These are phyloP conservation scores for Colletotrichum coccodes DNA, from an alignment of 2,329 filamentous ascomycete genomes.

Conservation along the genomic window DNA sequence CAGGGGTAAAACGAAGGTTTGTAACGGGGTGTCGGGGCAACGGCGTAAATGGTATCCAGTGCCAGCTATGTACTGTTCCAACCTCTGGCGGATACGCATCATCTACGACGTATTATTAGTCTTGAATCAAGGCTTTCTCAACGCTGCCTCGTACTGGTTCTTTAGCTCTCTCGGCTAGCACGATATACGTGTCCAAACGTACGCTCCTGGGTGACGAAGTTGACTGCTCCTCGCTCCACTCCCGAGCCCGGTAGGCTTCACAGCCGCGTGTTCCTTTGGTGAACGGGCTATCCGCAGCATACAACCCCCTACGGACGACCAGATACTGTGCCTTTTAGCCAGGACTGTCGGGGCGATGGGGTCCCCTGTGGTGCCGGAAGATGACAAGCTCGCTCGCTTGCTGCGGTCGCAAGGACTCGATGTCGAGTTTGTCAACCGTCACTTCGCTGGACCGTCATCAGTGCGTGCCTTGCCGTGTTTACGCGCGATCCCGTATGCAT, in stretches of 20 bases:
- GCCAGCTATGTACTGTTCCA: neutral
- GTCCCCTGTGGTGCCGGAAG: neutral
- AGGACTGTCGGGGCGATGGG: neutral
- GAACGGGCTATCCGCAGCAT: too few species aligned
- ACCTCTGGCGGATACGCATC: neutral
- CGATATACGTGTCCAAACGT: neutral
- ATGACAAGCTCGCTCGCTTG: neutral
- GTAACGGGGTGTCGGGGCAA: neutral
- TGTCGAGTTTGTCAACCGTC: too few species aligned
- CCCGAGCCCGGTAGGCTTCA: too few species aligned
- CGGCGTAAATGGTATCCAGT: neutral
- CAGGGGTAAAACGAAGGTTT: neutral
- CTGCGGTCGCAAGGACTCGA: too few species aligned
- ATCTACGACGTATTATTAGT: constrained; percentile 15
- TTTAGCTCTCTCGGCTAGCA: too few species aligned
- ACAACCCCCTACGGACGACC: neutral
- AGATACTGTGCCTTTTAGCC: too few species aligned
- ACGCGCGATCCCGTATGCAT: too few species aligned
- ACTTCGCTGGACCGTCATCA: too few species aligned
- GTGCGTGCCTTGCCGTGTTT: neutral
- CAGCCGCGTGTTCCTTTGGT: too few species aligned
- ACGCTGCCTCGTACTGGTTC: too few species aligned
- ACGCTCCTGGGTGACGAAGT: too few species aligned
- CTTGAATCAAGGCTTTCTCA: neutral
- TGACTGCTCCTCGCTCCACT: too few species aligned